Evolutionary conservation across 2,329 filamentous ascomycete species (phyloP).

Genomic region (Colletotrichum graminicola): DNA sequence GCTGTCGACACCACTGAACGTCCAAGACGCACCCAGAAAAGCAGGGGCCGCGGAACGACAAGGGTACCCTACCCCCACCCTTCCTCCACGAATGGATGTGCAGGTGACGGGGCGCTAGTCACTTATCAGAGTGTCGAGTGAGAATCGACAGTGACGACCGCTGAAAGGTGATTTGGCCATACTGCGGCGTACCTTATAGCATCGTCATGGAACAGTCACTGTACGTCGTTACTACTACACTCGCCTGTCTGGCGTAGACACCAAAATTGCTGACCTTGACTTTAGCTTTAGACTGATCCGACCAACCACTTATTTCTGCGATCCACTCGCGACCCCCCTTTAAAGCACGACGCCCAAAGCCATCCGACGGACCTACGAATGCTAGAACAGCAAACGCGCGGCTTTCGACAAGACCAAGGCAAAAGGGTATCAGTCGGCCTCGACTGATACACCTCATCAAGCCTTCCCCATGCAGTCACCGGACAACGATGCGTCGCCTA

Average conservation of each 20-base stretch:
- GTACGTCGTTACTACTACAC: constrained; percentile 14
- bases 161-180: constrained; percentile 9
- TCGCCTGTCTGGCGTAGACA: not conserved
- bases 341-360: constrained; percentile 35
- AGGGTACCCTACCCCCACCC: constrained; percentile 12
- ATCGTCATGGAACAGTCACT: constrained; percentile 35
- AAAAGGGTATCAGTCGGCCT: constrained; percentile 35
- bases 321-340: constrained; percentile 33
- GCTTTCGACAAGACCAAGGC: constrained; percentile 27
- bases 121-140: constrained; percentile 38
- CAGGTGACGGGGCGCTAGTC: constrained; percentile 41
- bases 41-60: constrained; percentile 29
- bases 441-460: constrained; percentile 33
- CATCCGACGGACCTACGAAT: constrained; percentile 21
- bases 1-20: constrained; percentile 19
- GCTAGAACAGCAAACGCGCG: constrained; percentile 16
- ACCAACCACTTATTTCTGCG: constrained; percentile 13
- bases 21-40: constrained; percentile 30
- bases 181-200: constrained; percentile 2
- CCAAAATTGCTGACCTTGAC: not conserved
- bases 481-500: constrained; percentile 72
- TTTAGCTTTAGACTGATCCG: constrained; percentile 22
- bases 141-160: constrained; percentile 27
- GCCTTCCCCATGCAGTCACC: constrained; percentile 72
- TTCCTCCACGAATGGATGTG: constrained; percentile 15